Evolutionary conservation across 768 basidiomycete species (phyloP).

Genomic region (Tricholoma sp.): DNA sequence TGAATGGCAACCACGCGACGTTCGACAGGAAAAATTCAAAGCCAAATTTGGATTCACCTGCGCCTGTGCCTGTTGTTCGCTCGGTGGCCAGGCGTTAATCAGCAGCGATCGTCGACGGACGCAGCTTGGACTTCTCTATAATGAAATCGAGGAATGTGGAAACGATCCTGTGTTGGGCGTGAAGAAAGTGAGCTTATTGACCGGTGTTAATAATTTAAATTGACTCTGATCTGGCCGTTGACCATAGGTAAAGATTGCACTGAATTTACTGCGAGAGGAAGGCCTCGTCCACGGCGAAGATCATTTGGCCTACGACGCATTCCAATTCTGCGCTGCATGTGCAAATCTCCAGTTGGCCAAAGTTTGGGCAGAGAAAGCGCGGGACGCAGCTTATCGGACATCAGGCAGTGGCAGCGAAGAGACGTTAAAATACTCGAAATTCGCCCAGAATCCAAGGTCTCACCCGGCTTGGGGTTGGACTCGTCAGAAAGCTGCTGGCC

Average conservation of each 20-base stretch:
- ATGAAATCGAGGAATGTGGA: background rate
- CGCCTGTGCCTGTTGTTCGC: background rate
- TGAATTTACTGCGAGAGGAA: background rate
- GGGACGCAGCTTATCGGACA: background rate
- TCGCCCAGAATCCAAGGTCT: background rate
- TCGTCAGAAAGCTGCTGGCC: background rate
- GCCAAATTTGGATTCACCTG: background rate
- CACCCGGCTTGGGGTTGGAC: background rate
- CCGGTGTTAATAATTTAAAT: background rate
- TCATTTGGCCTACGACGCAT: background rate
- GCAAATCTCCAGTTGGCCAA: background rate
- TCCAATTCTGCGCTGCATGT: background rate
- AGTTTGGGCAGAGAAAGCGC: background rate
- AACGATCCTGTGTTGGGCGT: background rate
- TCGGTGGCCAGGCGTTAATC: background rate
- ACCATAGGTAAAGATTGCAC: background rate
- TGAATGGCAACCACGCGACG: background rate
- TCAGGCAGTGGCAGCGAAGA: background rate
- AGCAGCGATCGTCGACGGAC: background rate
- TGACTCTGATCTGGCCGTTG: background rate
- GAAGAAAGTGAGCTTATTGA: background rate
- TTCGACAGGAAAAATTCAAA: background rate
- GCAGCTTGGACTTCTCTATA: background rate
- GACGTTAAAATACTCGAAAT: background rate
- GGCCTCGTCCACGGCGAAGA: background rate